Evolutionary conservation across 305 asterid genomes (phyloP), one percentile per base, ranked within the genome.

Genomic region (Andrographis paniculata): DNA sequence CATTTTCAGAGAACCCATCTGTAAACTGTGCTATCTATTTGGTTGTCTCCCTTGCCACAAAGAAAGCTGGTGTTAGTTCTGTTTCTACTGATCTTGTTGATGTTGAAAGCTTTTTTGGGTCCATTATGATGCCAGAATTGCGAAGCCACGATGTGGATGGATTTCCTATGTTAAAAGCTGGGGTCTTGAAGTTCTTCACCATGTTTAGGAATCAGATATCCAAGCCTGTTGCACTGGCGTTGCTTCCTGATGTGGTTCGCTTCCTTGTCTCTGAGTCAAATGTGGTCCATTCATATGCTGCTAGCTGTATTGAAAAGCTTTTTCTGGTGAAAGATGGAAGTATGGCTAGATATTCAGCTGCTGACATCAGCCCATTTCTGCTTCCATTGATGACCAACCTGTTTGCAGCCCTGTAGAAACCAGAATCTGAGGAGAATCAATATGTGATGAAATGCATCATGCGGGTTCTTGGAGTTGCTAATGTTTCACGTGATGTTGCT

Each of bases 271-370:
- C 93, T 0, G 95, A 84, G 27, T 79, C 89, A 12, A 84, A 84
- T 66, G 96, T 87, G 37, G 99, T 92, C 30, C 99, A 92, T 67
- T 87, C 99, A 2, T 92, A 92, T 74, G 94, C 94, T 27, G 95
- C 99, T 31, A 87, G 84, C 76, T 92, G 99, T 77, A 81, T 87
- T 36, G 95, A 87, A 76, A 84, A 87, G 61, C 93, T 87, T 45
- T 63, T 92, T 61, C 68, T 87, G 51, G 89, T 92, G 53, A 87
- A 79, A 70, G 99, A 84, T 61, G 91, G 79, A 18, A 78, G 80
- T 23, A 69, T 67, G 55, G 58, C 89, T 16, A 81, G 96, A 73
- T 92, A 77, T 63, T 62, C 91, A 30, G 79, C 82, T 18, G 64
- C 73, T 36, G 99, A 92, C 59, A 61, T 92, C 31, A 60, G 72